phyloP scores from a whole-genome alignment of 768 basidiomycete genomes.

The Neoboletus brunneissimus region DNA sequence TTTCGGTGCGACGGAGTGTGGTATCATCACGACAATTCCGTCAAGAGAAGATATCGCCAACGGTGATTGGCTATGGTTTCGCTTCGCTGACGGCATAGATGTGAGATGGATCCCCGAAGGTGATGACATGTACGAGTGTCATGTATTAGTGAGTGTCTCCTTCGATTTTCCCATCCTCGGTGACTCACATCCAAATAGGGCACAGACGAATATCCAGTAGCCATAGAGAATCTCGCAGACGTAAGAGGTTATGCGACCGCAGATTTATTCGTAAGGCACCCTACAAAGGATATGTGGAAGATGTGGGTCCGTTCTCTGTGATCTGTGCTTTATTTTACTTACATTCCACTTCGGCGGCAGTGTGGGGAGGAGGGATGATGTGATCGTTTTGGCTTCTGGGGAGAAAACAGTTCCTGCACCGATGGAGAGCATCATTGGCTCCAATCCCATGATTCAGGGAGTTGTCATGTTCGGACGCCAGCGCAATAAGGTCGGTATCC shows the following conservation, averaged over 20 bases:
- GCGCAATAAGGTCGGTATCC: slow-evolving; percentile 27
- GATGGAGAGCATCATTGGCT: slow-evolving; percentile 25
- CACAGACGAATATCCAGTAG: neutral
- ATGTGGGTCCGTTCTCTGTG: slow-evolving; percentile 1
- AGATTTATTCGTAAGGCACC: slow-evolving; percentile 44
- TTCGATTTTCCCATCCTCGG: neutral
- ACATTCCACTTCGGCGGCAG: slow-evolving; percentile 15
- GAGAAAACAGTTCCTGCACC: slow-evolving; percentile 34
- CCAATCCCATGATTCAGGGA: slow-evolving; percentile 18
- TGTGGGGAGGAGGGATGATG: slow-evolving; percentile 37
- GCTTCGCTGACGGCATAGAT: slow-evolving; percentile 10
- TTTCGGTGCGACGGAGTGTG: slow-evolving; percentile 25
- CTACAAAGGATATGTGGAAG: slow-evolving; percentile 32
- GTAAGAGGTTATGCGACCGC: slow-evolving; percentile 36
- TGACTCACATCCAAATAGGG: neutral
- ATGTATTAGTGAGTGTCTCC: slow-evolving; percentile 29
- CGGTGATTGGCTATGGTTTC: slow-evolving; percentile 19
- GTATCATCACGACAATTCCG: neutral
- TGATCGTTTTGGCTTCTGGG: slow-evolving; percentile 29
- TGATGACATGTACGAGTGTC: slow-evolving; percentile 34
- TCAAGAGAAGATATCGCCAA: slow-evolving; percentile 4
- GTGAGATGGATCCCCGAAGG: slow-evolving; percentile 31
- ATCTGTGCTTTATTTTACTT: neutral
- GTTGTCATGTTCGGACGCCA: slow-evolving; percentile 33
- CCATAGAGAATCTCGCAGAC: slow-evolving; percentile 35